phyloP scores from a whole-genome alignment of 129 eudicot species.

The Flaveria robusta region DNA sequence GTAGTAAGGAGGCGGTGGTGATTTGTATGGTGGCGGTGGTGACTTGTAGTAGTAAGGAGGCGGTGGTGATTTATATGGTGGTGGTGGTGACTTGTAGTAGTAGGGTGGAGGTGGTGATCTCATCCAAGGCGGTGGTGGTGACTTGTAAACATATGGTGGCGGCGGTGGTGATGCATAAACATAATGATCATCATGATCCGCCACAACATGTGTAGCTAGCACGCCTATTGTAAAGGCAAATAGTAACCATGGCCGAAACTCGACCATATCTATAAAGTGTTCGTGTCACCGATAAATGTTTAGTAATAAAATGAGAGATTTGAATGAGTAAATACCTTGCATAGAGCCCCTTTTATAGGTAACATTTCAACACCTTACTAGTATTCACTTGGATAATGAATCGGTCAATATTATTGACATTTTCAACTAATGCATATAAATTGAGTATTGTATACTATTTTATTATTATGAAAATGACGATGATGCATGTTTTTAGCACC shows the following conservation, averaged over 20 bases:
- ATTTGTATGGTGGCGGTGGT: slow-evolving; percentile 5
- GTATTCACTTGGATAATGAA: neutral
- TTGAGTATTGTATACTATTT: neutral
- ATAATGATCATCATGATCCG: slow-evolving; percentile 23
- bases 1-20: too few relatives aligned
- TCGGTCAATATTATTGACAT: slow-evolving; percentile 25
- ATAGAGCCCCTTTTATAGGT: slow-evolving; percentile 20
- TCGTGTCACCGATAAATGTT: too few relatives aligned
- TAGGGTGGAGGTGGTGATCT: neutral
- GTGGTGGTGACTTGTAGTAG: neutral
- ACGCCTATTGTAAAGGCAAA: slow-evolving; percentile 12
- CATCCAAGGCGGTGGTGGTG: slow-evolving; percentile 19
- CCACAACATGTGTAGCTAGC: slow-evolving; percentile 19
- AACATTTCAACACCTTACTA: neutral
- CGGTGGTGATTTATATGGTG: neutral
- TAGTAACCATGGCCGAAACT: slow-evolving; percentile 24
- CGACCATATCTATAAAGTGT: slow-evolving; percentile 1
- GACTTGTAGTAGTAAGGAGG: slow-evolving; percentile 13
- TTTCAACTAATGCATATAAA: neutral
- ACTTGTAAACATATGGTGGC: slow-evolving; percentile 17
- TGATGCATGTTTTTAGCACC: slow-evolving; percentile 13
- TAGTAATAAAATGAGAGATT: neutral
- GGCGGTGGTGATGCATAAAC: slow-evolving; percentile 29
- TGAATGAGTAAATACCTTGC: slow-evolving; percentile 17
- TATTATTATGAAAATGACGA: neutral